A percentile compares a stretch with the other conserved stretches of the same genome.
phyloP scores from a whole-genome alignment of 305 asterid genomes.

The Rubia occidens region DNA sequence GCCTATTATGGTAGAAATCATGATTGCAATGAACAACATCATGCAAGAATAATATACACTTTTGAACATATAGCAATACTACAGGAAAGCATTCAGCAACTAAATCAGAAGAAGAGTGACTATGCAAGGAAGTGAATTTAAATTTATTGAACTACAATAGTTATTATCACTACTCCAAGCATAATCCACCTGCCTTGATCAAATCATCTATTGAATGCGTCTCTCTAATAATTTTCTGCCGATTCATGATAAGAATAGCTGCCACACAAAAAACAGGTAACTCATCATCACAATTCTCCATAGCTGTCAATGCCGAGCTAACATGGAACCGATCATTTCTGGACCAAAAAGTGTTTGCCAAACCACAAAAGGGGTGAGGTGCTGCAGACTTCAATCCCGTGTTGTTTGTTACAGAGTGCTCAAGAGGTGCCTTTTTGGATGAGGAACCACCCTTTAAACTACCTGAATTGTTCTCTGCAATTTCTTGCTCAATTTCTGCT shows the following conservation, averaged over 20 bases:
- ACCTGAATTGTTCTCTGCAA: conserved; percentile 30
- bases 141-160: conserved; percentile 5
- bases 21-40: neutral
- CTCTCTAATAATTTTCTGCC: conserved; percentile 71
- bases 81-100: neutral
- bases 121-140: conserved; percentile 1
- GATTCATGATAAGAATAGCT: conserved; percentile 86
- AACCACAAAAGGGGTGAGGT: conserved; percentile 74
- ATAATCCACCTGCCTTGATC: conserved; percentile 71
- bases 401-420: conserved; percentile 42
- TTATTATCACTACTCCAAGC: conserved; percentile 16
- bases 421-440: conserved; percentile 41
- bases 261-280: conserved; percentile 93
- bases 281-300: conserved; percentile 78
- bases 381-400: conserved; percentile 43
- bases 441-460: conserved; percentile 36
- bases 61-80: neutral
- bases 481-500: conserved; percentile 50
- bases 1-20: neutral
- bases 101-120: neutral
- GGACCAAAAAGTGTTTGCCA: conserved; percentile 79
- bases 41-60: neutral
- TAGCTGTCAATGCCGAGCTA: conserved; percentile 40
- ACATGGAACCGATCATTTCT: conserved; percentile 47
- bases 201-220: conserved; percentile 87